phyloP scores from a whole-genome alignment of 495 filamentous ascomycete genomes.

The Penicillium maclennaniae region DNA sequence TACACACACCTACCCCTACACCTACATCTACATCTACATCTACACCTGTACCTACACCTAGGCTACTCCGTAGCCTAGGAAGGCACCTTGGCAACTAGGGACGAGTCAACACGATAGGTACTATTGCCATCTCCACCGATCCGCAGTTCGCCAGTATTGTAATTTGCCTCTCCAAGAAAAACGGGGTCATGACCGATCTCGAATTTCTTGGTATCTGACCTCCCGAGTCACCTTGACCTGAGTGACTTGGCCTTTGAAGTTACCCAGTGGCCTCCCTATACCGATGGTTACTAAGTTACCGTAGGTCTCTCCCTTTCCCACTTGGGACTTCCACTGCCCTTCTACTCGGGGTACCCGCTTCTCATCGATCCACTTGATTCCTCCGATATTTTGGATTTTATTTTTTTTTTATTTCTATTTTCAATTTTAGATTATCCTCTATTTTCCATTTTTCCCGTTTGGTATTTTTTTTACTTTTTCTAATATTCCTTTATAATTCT shows the following conservation, averaged over 20 bases:
- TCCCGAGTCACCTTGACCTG: not conserved
- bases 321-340: not conserved
- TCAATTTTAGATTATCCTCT: slow-evolving; percentile 8
- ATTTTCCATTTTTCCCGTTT: slow-evolving; percentile 10
- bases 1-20: not conserved
- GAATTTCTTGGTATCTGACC: slow-evolving; percentile 15
- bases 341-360: not conserved
- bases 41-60: too few species aligned
- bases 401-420: slow-evolving; percentile 13
- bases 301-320: too few species aligned
- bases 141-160: slow-evolving; percentile 40
- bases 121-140: slow-evolving; percentile 32
- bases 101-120: slow-evolving; percentile 24
- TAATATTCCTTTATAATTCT: slow-evolving; percentile 10
- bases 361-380: slow-evolving; percentile 25
- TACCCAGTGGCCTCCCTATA: too few species aligned
- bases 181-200: slow-evolving; percentile 25
- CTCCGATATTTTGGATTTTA: slow-evolving; percentile 19
- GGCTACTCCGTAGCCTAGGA: not conserved
- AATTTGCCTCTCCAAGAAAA: slow-evolving; percentile 35
- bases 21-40: too few species aligned
- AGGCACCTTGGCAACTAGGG: too few species aligned
- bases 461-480: slow-evolving; percentile 11
- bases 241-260: too few species aligned
- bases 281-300: not conserved